Conservation (phyloP, 345 rosid genomes). For the Eucalyptus victrix region DNA sequence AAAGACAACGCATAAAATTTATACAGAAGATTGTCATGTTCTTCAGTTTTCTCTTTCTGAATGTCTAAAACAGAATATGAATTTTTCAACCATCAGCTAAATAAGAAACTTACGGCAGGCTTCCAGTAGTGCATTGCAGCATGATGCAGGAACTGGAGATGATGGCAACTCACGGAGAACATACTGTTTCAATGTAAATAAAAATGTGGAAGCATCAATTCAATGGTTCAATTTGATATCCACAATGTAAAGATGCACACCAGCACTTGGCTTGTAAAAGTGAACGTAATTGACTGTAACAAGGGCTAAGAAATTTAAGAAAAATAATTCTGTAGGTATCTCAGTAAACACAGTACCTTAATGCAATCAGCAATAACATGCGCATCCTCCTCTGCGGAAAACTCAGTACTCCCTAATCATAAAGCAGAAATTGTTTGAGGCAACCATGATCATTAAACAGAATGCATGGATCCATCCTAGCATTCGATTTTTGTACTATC, state of each 20-base stretch:
- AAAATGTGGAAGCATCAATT: not conserved
- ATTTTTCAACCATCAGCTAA: not conserved
- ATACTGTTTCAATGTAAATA: conserved; percentile 36
- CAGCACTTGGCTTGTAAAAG: not conserved
- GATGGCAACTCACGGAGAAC: conserved; percentile 94
- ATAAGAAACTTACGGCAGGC: conserved; percentile 75
- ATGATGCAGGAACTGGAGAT: conserved; percentile 97
- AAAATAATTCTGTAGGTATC: not conserved
- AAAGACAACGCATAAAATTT: not conserved
- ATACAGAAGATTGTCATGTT: not conserved
- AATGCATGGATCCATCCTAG: not conserved
- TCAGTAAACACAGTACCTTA: conserved; percentile 38
- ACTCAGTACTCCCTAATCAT: conserved; percentile 64
- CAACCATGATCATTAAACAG: not conserved
- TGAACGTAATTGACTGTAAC: not conserved
- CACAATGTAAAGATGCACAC: not conserved
- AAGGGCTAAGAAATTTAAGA: not conserved
- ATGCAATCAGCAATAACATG: conserved; percentile 93
- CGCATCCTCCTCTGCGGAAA: conserved; percentile 65
- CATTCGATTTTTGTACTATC: not conserved
- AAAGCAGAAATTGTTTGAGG: conserved; percentile 1
- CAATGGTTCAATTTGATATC: not conserved
- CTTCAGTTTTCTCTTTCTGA: not conserved
- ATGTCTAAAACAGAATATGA: not conserved
- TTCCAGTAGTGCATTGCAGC: conserved; percentile 91